These are phyloP conservation scores for Suaeda aralocaspica DNA, from an alignment of 148 eudicot genomes.

Conservation along the genomic window DNA sequence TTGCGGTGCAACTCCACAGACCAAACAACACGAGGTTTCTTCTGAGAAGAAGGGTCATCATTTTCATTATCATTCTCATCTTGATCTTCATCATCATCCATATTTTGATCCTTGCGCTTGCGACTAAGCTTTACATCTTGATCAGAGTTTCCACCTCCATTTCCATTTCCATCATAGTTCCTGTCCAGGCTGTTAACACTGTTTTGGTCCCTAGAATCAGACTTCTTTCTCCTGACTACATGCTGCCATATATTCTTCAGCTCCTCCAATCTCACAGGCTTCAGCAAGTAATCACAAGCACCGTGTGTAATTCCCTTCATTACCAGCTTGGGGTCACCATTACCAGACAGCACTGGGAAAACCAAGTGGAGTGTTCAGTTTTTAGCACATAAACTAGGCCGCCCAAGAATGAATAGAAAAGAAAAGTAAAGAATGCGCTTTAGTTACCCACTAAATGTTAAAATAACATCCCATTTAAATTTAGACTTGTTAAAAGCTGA, in stretches of 20 bases:
- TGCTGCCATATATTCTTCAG: slow-evolving; percentile 71
- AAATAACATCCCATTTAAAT: neutral
- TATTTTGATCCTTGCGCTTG: slow-evolving; percentile 53
- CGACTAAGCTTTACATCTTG: slow-evolving; percentile 35
- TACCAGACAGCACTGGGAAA: slow-evolving; percentile 51
- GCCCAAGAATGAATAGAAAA: neutral
- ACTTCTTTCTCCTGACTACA: slow-evolving; percentile 47
- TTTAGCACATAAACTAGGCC: neutral
- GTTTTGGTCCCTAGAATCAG: slow-evolving; percentile 33
- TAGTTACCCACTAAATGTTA: neutral
- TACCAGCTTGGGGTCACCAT: slow-evolving; percentile 58
- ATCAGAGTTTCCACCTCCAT: slow-evolving; percentile 36
- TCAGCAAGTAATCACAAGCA: slow-evolving; percentile 67
- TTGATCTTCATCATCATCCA: slow-evolving; percentile 34
- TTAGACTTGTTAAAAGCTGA: neutral
- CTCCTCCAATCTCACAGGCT: slow-evolving; percentile 61
- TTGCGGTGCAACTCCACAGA: slow-evolving; percentile 66
- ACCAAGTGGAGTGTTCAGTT: neutral
- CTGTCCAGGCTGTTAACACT: slow-evolving; percentile 31
- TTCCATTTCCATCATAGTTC: slow-evolving; percentile 33
- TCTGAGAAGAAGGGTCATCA: slow-evolving; percentile 51
- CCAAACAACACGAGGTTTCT: slow-evolving; percentile 78
- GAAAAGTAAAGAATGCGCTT: neutral
- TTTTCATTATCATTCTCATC: slow-evolving; percentile 42
- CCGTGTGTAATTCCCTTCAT: slow-evolving; percentile 72